phyloP scores from a whole-genome alignment of 768 basidiomycete genomes.

The Leccinum arenicola region DNA sequence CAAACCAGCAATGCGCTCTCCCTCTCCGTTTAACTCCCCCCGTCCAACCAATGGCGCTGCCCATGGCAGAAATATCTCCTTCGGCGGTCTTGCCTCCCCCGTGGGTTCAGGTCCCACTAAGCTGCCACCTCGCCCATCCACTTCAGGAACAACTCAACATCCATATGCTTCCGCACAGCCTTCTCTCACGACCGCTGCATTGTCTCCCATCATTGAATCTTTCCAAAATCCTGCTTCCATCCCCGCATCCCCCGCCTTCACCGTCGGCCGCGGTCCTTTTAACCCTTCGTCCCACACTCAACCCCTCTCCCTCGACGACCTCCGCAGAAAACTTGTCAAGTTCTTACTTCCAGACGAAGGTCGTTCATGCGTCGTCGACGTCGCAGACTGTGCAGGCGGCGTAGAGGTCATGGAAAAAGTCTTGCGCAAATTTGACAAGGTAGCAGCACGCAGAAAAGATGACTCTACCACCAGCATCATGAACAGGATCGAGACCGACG shows the following conservation, averaged over 20 bases:
- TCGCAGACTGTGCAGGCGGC: constrained; percentile 76
- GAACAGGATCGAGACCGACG: constrained; percentile 63
- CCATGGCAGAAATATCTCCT: constrained; percentile 54
- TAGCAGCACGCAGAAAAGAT: constrained; percentile 38
- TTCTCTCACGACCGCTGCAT: constrained; percentile 36
- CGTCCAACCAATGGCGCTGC: constrained; percentile 44
- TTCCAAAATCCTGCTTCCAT: constrained; percentile 38
- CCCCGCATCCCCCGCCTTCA: constrained; percentile 52
- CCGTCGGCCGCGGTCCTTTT: constrained; percentile 62
- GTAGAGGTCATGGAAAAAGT: constrained; percentile 87
- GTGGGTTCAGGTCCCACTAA: constrained; percentile 38
- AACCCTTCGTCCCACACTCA: constrained; percentile 40
- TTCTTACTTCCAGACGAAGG: constrained; percentile 85
- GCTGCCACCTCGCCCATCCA: constrained; percentile 42
- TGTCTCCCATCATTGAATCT: constrained; percentile 75
- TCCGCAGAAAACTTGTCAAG: constrained; percentile 83
- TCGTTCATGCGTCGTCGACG: constrained; percentile 73
- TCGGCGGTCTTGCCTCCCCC: constrained; percentile 42
- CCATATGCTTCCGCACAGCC: constrained; percentile 60
- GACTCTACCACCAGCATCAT: constrained; percentile 40
- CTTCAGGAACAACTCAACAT: constrained; percentile 45
- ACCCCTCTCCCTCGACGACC: constrained; percentile 66
- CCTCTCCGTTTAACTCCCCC: constrained; percentile 25
- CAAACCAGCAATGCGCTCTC: constrained; percentile 39
- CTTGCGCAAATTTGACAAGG: constrained; percentile 85